phyloP scores from a whole-genome alignment of 768 basidiomycete genomes.

The Termitomyces sp. region DNA sequence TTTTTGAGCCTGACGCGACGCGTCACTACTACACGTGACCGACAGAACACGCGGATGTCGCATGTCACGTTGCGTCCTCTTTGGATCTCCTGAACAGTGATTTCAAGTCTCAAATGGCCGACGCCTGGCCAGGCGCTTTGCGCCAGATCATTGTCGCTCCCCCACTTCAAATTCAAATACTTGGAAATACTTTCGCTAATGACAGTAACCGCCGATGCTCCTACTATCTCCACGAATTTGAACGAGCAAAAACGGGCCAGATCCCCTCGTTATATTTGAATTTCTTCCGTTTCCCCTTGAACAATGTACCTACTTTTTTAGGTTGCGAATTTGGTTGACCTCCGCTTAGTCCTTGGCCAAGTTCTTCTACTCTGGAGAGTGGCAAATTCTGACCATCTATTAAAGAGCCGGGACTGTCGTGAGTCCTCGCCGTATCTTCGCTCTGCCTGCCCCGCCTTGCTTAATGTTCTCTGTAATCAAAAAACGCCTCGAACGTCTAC shows the following conservation, averaged over 20 bases:
- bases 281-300: neutral
- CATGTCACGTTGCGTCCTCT: neutral
- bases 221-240: conserved; percentile 5
- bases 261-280: conserved; percentile 5
- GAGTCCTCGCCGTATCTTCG: neutral
- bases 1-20: neutral
- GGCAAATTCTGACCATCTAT: conserved; percentile 5
- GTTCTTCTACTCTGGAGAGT: neutral
- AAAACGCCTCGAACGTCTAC: conserved; percentile 3
- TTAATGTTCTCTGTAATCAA: neutral
- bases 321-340: neutral
- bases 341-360: conserved; percentile 10
- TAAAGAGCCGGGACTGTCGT: conserved; percentile 4
- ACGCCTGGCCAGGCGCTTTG: conserved; percentile 6
- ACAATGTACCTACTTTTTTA: conserved; percentile 4
- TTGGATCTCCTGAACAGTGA: neutral
- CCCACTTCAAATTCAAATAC: neutral
- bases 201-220: neutral
- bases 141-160: conserved; percentile 1
- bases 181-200: neutral
- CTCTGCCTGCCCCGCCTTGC: neutral
- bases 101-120: neutral
- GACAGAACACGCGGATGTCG: neutral
- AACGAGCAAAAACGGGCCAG: conserved; percentile 6
- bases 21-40: neutral